A percentile compares a stretch with the other conserved stretches of the same genome.
phyloP scores from a whole-genome alignment of 2,329 filamentous ascomycete genomes.

The Talaromyces sp. region DNA sequence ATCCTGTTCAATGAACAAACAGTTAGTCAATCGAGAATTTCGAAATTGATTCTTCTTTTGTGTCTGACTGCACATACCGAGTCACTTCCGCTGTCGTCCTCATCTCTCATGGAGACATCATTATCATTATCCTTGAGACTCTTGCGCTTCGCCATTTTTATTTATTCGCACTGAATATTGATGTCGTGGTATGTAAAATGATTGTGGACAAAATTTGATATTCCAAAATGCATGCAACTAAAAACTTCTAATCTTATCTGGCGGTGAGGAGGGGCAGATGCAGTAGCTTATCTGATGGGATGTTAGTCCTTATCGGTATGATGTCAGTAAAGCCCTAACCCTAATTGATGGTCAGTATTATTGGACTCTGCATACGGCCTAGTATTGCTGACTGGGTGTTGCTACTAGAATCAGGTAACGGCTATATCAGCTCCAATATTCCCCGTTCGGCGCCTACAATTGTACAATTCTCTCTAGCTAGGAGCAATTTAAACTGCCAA shows the following conservation, averaged over 20 bases:
- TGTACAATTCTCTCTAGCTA: not conserved
- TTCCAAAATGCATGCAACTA: not conserved
- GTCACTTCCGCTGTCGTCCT: slow-evolving; percentile 40
- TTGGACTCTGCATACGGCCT: not conserved
- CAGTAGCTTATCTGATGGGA: not conserved
- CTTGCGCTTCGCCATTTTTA: slow-evolving; percentile 54
- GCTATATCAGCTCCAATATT: not conserved
- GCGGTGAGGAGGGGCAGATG: slow-evolving; percentile 16
- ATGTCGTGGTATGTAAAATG: not conserved
- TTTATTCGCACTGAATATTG: no score
- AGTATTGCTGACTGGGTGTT: not conserved
- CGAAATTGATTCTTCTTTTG: not conserved
- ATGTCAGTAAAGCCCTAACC: not conserved
- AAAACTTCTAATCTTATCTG: slow-evolving; percentile 20
- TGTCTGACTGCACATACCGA: slow-evolving; percentile 19
- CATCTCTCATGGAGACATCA: slow-evolving; percentile 36
- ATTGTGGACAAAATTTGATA: not conserved
- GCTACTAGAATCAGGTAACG: not conserved
- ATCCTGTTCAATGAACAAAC: slow-evolving; percentile 55
- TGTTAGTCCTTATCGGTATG: not conserved
- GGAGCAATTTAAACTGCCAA: not conserved
- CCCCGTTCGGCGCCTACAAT: not conserved
- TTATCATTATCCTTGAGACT: slow-evolving; percentile 47
- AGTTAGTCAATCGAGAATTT: not conserved
- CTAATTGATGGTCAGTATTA: not conserved